Evolutionary conservation across 2,329 filamentous ascomycete genomes (phyloP).

Genomic region (Metarhizium robertsii): DNA sequence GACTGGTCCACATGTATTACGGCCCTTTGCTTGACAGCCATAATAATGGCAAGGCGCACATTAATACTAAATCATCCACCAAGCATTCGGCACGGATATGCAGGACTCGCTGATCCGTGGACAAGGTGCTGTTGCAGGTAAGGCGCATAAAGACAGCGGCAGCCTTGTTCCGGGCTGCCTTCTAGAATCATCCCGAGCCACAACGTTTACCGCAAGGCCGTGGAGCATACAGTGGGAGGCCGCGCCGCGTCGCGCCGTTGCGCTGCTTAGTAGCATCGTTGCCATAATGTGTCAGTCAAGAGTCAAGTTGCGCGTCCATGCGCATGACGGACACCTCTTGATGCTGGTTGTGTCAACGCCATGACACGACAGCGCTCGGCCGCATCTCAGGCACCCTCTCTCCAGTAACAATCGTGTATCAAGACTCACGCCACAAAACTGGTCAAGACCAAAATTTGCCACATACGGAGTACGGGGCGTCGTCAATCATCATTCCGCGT

Average conservation of each 20-base stretch:
- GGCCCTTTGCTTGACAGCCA: not conserved
- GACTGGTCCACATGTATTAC: not conserved
- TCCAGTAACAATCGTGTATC: not conserved
- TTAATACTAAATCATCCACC: not conserved
- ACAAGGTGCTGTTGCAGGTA: not conserved
- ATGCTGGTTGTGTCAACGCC: not conserved
- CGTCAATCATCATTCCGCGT: conserved; percentile 11
- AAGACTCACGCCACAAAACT: not conserved
- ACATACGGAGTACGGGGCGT: not conserved
- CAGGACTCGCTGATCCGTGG: not conserved
- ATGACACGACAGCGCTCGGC: not conserved
- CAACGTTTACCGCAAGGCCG: not conserved
- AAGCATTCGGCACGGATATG: not conserved
- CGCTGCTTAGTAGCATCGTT: not conserved
- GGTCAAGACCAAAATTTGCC: not conserved
- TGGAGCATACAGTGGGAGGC: too few relatives aligned
- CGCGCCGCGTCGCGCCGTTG: too few relatives aligned
- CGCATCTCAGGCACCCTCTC: not conserved
- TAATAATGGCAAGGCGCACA: not conserved
- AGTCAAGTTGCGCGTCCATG: not conserved
- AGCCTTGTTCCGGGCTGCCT: not conserved
- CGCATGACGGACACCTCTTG: too few relatives aligned
- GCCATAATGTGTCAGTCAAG: not conserved
- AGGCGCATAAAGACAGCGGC: not conserved
- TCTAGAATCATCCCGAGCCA: not conserved